Base-by-base conservation (phyloP, 1,284 basidiomycete species). In the Naganishia albida region DNA sequence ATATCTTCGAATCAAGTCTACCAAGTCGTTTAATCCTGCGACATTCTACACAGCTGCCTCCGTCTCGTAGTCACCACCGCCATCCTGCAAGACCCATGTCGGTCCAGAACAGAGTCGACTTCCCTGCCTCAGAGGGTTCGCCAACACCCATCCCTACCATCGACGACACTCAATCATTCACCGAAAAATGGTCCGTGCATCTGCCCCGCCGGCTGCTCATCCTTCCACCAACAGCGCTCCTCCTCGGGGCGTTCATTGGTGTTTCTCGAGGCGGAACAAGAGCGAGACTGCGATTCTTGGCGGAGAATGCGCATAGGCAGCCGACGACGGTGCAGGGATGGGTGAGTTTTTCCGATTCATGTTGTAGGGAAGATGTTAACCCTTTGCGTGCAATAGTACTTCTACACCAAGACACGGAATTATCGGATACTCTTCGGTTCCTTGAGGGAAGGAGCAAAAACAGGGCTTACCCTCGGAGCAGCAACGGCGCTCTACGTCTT, bases 361-460 rank as follows among this genome's bases (percentile, higher is more conserved):
- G 65, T 18, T 3, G 7, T 12, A n/a, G n/a, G 10, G 10, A 30
- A 39, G 16, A 49, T 16, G 10, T 3, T 42, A 13, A 52, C 8
- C 23, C n/a, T n/a, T 59, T 18, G 18, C 25, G 16, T 12, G 18
- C 16, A 18, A 13, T 63, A 79, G 78, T 80, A 80, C 72, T 80
- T 77, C 56, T 80, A 80, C 70, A 76, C 76, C 52, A 78, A 78
- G 68, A 78, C 78, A 1, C 70, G 78, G 48, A 80, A 80, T 55
- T 80, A 80, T 68, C 71, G 74, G 30, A 72, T 80, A 34, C 65
- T 78, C 57, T 74, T 71, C 44, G 72, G 68, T 4, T 74, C 73
- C 1, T 63, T 71, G 23, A 69, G 68, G 18, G 68, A 70, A n/a
- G 78, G 77, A 7, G 69, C 67, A 0, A 70, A 68, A 54, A 76